Conservation (phyloP, 345 rosid genomes). For the Boechera retrofracta region DNA sequence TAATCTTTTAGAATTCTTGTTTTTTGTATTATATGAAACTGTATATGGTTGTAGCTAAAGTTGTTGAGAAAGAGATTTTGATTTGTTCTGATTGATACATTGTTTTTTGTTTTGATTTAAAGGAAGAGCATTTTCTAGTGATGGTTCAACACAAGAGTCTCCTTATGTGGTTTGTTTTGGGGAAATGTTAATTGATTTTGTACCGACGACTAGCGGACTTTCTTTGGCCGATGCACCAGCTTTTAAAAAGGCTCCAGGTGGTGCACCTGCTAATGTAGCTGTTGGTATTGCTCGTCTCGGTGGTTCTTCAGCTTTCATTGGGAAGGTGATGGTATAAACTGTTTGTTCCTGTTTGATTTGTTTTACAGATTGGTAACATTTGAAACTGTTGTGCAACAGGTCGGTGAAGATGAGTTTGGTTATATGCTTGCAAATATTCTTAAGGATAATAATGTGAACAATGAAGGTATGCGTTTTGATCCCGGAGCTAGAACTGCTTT, state of each 20-base stretch:
- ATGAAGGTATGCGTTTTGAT: slow-evolving; percentile 84
- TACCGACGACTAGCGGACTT: slow-evolving; percentile 79
- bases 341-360: background rate
- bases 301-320: slow-evolving; percentile 91
- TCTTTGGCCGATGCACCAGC: slow-evolving; percentile 91
- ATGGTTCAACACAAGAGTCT: slow-evolving; percentile 58
- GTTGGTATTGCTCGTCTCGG: slow-evolving; percentile 95
- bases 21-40: background rate
- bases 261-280: slow-evolving; percentile 98
- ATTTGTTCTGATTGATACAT: slow-evolving; percentile 10
- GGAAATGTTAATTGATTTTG: slow-evolving; percentile 95
- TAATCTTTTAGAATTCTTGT: too few species aligned
- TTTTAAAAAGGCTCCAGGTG: slow-evolving; percentile 93
- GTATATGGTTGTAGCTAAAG: background rate
- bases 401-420: slow-evolving; percentile 98
- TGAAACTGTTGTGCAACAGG: slow-evolving; percentile 52
- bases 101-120: background rate
- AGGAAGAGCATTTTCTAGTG: slow-evolving; percentile 65
- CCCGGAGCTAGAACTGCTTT: slow-evolving; percentile 94
- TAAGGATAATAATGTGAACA: slow-evolving; percentile 86
- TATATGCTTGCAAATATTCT: slow-evolving; percentile 90
- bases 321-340: slow-evolving; percentile 59
- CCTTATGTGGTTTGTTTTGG: slow-evolving; percentile 89
- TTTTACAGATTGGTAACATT: background rate
- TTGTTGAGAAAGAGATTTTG: background rate